These are phyloP conservation scores for Penicillium taxi DNA, from an alignment of 495 filamentous ascomycete species.

Conservation along the genomic window DNA sequence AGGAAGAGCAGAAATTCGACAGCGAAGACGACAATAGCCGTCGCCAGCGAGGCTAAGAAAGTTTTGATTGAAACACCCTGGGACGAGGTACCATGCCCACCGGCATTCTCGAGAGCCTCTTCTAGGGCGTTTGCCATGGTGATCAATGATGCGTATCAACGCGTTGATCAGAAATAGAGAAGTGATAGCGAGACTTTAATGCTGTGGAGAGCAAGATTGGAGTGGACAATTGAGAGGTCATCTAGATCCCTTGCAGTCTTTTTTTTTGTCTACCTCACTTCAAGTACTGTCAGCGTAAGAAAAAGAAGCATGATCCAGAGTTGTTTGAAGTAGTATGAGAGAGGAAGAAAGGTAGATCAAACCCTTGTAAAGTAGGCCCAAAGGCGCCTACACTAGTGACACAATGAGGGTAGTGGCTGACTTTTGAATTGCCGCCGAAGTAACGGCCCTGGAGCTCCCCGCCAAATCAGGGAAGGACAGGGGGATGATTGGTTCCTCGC, in stretches of 20 bases:
- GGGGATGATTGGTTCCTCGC: conserved; percentile 21
- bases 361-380: too few species aligned
- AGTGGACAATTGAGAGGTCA: too few species aligned
- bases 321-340: too few species aligned
- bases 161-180: too few species aligned
- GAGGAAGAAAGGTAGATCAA: conserved; percentile 11
- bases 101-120: conserved; percentile 31
- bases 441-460: conserved; percentile 5
- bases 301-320: too few species aligned
- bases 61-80: conserved; percentile 42
- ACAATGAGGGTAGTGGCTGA: conserved; percentile 24
- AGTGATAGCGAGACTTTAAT: too few species aligned
- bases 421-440: conserved; percentile 13
- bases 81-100: conserved; percentile 36
- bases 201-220: too few species aligned
- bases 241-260: too few species aligned
- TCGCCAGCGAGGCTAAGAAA: conserved; percentile 69
- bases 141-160: conserved; percentile 5
- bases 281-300: too few species aligned
- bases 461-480: conserved; percentile 1
- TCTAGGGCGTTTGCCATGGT: conserved; percentile 27
- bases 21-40: conserved; percentile 66
- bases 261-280: too few species aligned
- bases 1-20: conserved; percentile 71
- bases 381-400: conserved; percentile 12